Conservation (phyloP, 2,329 filamentous ascomycete genomes). For the Didymella pinodella region DNA sequence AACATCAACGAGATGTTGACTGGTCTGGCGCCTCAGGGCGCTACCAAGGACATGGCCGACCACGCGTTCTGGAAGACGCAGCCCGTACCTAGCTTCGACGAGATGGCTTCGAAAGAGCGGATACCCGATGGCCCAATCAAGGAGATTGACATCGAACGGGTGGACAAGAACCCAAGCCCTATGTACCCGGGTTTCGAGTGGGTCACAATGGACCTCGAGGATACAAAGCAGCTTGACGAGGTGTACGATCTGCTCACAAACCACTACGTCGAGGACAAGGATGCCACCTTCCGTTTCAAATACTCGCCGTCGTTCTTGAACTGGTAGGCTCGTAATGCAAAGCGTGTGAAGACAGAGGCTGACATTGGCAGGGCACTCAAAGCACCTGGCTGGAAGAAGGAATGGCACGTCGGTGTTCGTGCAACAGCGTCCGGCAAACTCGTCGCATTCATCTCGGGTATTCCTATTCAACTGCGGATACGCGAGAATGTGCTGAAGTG, state of each 20-base stretch:
- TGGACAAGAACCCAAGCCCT: constrained; percentile 77
- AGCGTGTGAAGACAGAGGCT: constrained; percentile 2
- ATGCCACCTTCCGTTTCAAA: constrained; percentile 97
- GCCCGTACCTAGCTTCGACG: constrained; percentile 83
- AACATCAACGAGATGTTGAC: constrained; percentile 77
- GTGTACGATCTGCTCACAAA: constrained; percentile 89
- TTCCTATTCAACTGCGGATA: constrained; percentile 83
- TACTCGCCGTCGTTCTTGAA: constrained; percentile 89
- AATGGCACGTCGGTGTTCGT: constrained; percentile 95
- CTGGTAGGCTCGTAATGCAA: constrained; percentile 66
- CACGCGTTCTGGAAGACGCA: constrained; percentile 99
- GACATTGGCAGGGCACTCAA: constrained; percentile 76
- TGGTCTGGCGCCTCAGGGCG: constrained; percentile 76
- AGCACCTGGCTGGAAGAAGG: constrained; percentile 89
- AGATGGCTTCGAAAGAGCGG: constrained; percentile 53
- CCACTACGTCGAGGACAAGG: constrained; percentile 97
- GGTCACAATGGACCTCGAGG: constrained; percentile 85
- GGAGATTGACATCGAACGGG: constrained; percentile 77
- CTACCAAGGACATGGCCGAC: constrained; percentile 92
- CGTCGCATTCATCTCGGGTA: constrained; percentile 94
- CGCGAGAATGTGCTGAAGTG: constrained; percentile 77
- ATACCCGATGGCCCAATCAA: constrained; percentile 83
- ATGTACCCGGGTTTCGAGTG: constrained; percentile 87
- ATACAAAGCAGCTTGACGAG: constrained; percentile 81
- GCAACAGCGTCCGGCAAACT: constrained; percentile 83